Conservation (phyloP, 495 filamentous ascomycete species). For the Pyronema omphalodes region DNA sequence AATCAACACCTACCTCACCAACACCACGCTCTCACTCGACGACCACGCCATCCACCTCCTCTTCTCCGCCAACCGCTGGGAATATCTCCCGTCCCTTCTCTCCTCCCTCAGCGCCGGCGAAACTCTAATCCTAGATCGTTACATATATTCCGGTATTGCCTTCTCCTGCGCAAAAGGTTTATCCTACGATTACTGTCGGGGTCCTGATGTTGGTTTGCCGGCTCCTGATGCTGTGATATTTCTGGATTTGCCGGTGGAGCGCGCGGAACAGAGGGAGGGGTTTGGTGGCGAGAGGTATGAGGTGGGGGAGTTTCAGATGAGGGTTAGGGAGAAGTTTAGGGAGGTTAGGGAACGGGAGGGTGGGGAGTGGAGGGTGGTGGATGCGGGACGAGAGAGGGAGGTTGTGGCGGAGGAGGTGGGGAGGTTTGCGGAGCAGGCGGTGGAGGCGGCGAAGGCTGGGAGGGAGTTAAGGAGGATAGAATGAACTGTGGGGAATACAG, state of each 20-base stretch:
- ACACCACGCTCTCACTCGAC: constrained; percentile 41
- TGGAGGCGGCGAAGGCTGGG: constrained; percentile 29
- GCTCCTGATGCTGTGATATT: constrained; percentile 78
- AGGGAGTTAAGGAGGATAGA: constrained; percentile 29
- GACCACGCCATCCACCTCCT: constrained; percentile 90
- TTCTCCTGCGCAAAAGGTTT: constrained; percentile 92
- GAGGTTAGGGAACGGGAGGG: constrained; percentile 31
- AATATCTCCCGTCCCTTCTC: constrained; percentile 28
- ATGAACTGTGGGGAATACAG: background rate
- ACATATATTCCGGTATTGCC: constrained; percentile 82
- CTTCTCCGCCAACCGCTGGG: constrained; percentile 94
- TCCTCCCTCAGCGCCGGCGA: constrained; percentile 30
- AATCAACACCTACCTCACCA: constrained; percentile 73
- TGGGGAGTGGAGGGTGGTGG: constrained; percentile 36
- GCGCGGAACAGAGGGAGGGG: constrained; percentile 56
- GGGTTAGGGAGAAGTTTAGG: constrained; percentile 54
- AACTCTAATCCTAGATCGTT: constrained; percentile 75
- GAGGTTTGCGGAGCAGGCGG: constrained; percentile 29
- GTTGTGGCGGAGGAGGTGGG: constrained; percentile 35
- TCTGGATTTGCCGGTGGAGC: constrained; percentile 54
- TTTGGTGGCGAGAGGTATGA: constrained; percentile 86
- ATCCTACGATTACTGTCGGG: constrained; percentile 49
- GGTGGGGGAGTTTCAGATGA: constrained; percentile 59
- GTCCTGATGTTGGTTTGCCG: constrained; percentile 73
- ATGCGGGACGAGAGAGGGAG: constrained; percentile 34